Conservation (phyloP, 2,329 filamentous ascomycete species). For the Chrysosporium queenslandicum region DNA sequence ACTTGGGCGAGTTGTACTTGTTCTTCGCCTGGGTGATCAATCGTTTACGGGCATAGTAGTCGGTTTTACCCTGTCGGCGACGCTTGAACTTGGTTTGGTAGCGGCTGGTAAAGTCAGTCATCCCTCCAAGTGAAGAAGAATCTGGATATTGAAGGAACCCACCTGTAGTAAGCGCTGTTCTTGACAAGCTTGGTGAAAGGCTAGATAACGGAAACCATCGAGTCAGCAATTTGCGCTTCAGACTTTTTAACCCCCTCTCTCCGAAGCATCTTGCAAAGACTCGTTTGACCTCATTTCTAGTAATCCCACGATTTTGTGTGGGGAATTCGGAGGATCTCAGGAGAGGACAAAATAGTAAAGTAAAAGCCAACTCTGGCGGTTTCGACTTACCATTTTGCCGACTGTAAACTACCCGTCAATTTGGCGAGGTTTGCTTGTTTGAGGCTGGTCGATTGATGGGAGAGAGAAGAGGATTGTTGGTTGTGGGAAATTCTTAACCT, state of each 20-base stretch:
- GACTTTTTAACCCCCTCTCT: constrained; percentile 43
- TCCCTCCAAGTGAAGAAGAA: constrained; percentile 10
- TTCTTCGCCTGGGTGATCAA: constrained; percentile 99
- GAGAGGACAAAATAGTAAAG: constrained; percentile 2
- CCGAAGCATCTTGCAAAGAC: constrained; percentile 99
- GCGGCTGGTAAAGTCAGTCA: constrained; percentile 51
- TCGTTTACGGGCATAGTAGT: constrained; percentile 99
- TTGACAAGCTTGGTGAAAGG: constrained; percentile 90
- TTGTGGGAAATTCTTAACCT: constrained; percentile 21
- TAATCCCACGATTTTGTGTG: neutral
- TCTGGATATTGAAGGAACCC: constrained; percentile 35
- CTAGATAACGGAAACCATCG: constrained; percentile 54
- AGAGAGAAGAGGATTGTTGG: constrained; percentile 21
- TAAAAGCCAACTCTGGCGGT: constrained; percentile 20
- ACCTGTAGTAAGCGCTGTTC: constrained; percentile 99
- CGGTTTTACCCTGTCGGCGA: constrained; percentile 92
- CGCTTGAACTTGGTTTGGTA: constrained; percentile 99
- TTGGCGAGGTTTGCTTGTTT: constrained; percentile 21
- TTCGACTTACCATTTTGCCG: constrained; percentile 39
- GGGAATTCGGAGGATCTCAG: neutral
- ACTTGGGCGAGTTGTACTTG: constrained; percentile 99
- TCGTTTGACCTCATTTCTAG: constrained; percentile 38
- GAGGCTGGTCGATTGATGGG: constrained; percentile 29
- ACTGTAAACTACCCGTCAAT: constrained; percentile 23
- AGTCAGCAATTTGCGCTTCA: constrained; percentile 99